Conservation (phyloP, 2,329 filamentous ascomycete genomes). For the Aspergillus vadensis region DNA sequence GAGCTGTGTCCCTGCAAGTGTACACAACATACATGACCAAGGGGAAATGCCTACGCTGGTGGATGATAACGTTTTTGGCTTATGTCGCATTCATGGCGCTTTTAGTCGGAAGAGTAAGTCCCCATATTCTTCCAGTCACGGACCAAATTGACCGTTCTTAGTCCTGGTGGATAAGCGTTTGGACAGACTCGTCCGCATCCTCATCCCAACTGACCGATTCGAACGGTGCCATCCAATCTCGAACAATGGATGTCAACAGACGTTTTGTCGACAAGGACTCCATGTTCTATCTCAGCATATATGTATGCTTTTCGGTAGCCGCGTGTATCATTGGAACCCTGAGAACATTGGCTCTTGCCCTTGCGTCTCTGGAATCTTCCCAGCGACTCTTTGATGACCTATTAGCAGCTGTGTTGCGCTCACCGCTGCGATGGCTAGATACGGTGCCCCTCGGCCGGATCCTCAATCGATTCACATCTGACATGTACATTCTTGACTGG, state of each 20-base stretch:
- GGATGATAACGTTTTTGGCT: conserved; percentile 56
- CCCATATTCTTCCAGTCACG: background rate
- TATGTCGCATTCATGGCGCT: conserved; percentile 60
- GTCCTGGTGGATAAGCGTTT: conserved; percentile 53
- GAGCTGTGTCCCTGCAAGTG: conserved; percentile 67
- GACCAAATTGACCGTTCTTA: conserved; percentile 18
- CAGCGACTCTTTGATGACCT: conserved; percentile 67
- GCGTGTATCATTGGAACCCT: conserved; percentile 61
- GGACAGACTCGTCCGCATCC: conserved; percentile 42
- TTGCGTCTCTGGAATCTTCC: conserved; percentile 66
- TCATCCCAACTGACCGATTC: conserved; percentile 1
- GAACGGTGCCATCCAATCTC: background rate
- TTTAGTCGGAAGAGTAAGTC: conserved; percentile 53
- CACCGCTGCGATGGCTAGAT: conserved; percentile 76
- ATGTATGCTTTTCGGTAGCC: conserved; percentile 60
- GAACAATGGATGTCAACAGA: background rate
- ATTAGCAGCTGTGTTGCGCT: conserved; percentile 66
- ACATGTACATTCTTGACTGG: conserved; percentile 73
- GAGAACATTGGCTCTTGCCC: conserved; percentile 51
- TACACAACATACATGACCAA: conserved; percentile 68
- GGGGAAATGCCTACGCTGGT: conserved; percentile 65
- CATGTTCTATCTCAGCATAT: conserved; percentile 51
- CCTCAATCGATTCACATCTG: conserved; percentile 74
- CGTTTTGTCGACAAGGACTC: conserved; percentile 48
- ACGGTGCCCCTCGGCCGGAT: conserved; percentile 75